phyloP scores from a whole-genome alignment of 1,284 basidiomycete species.

The Hypsizygus ulmarius region DNA sequence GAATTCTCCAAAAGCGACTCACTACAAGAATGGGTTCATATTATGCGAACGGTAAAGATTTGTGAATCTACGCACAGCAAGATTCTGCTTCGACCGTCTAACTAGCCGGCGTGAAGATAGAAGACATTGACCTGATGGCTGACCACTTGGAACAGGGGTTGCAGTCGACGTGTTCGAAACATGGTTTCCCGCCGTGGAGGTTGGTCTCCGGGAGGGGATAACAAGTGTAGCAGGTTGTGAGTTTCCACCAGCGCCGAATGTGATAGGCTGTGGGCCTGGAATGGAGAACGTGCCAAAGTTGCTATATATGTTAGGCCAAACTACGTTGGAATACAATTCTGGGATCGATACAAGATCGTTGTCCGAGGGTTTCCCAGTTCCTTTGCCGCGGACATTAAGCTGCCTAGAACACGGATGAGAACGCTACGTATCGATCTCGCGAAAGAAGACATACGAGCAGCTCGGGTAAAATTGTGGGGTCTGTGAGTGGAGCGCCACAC shows the following conservation, averaged over 20 bases:
- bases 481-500: slow-evolving; percentile 37
- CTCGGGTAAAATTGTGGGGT: slow-evolving; percentile 38
- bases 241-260: slow-evolving; percentile 25
- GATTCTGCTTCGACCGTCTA: slow-evolving; percentile 17
- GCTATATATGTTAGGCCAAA: slow-evolving; percentile 35
- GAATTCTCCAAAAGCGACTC: not conserved
- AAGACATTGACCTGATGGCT: slow-evolving; percentile 23
- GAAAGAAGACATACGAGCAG: slow-evolving; percentile 33
- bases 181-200: slow-evolving; percentile 10
- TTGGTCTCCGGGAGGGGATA: slow-evolving; percentile 15
- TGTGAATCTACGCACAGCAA: not conserved
- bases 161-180: slow-evolving; percentile 2
- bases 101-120: slow-evolving; percentile 26
- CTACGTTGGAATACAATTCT: slow-evolving; percentile 30
- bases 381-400: slow-evolving; percentile 35
- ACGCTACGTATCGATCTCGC: slow-evolving; percentile 3
- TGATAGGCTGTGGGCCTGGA: slow-evolving; percentile 34
- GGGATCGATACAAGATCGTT: slow-evolving; percentile 34
- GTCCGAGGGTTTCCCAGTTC: slow-evolving; percentile 30
- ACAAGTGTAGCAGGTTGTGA: slow-evolving; percentile 17
- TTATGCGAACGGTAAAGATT: not conserved
- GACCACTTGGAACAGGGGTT: slow-evolving; percentile 6
- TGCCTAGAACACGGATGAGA: slow-evolving; percentile 23
- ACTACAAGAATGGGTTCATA: no score
- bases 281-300: slow-evolving; percentile 34